Evolutionary conservation across 129 eudicot species (phyloP).

Genomic region (Lactuca saligna): DNA sequence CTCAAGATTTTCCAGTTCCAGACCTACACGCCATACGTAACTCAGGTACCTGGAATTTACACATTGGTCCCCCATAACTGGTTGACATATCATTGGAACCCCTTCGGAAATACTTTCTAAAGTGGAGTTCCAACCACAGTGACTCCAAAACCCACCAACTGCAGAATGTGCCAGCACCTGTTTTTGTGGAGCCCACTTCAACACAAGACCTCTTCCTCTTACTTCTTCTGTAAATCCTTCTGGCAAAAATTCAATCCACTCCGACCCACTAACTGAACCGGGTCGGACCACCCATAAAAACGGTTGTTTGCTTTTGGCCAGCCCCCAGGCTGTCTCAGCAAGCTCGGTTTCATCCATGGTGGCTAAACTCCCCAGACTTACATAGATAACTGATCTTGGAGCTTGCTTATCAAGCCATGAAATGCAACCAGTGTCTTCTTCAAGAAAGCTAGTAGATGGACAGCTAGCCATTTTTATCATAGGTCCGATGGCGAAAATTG

Average conservation of each 20-base stretch:
- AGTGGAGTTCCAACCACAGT: conserved; percentile 64
- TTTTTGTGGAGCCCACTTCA: conserved; percentile 55
- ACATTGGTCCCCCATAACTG: conserved; percentile 38
- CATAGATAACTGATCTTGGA: conserved; percentile 47
- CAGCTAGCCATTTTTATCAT: conserved; percentile 32
- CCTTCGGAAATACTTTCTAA: conserved; percentile 50
- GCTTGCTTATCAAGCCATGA: conserved; percentile 60
- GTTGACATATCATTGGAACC: conserved; percentile 51
- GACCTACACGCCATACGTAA: conserved; percentile 43
- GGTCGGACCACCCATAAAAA: conserved; percentile 63
- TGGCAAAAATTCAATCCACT: conserved; percentile 42
- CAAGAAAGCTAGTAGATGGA: conserved; percentile 37
- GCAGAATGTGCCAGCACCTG: conserved; percentile 51
- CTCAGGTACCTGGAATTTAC: conserved; percentile 40
- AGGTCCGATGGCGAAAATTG: conserved; percentile 54
- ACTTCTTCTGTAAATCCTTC: conserved; percentile 32
- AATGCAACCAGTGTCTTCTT: conserved; percentile 43
- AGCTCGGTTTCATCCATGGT: conserved; percentile 37
- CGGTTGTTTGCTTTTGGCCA: conserved; percentile 47
- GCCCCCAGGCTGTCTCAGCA: conserved; percentile 55
- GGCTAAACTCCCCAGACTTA: conserved; percentile 52
- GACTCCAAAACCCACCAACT: conserved; percentile 59
- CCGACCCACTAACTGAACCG: conserved; percentile 43
- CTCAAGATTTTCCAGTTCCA: conserved; percentile 29
- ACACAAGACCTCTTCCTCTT: conserved; percentile 37